Evolutionary conservation across 2,329 filamentous ascomycete genomes (phyloP).

Genomic region (Fusarium poae): DNA sequence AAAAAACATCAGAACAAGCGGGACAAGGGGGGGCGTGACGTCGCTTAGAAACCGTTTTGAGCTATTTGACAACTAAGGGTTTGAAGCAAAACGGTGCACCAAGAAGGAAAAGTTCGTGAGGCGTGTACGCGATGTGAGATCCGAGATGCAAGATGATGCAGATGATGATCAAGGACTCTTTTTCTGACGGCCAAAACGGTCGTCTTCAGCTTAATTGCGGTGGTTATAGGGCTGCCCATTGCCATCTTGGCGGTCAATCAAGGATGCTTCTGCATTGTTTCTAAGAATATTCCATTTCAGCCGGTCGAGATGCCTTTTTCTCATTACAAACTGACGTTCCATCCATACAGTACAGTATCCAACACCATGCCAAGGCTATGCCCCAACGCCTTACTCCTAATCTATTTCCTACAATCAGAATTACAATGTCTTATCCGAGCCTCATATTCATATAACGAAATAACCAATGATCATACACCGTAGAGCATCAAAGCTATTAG

Average conservation of each 20-base stretch:
- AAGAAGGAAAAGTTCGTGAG: constrained; percentile 13
- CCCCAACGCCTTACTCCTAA: constrained; percentile 44
- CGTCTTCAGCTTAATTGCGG: constrained; percentile 7
- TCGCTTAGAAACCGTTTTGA: constrained; percentile 16
- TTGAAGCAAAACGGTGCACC: constrained; percentile 21
- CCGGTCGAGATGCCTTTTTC: constrained; percentile 8
- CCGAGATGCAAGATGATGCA: constrained; percentile 28
- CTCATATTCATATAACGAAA: constrained; percentile 37
- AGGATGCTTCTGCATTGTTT: constrained; percentile 19
- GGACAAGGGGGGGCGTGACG: constrained; percentile 25
- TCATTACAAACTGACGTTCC: constrained; percentile 3
- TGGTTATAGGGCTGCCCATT: constrained; percentile 8
- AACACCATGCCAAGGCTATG: constrained; percentile 13
- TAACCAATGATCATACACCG: background rate
- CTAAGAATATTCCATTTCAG: constrained; percentile 37
- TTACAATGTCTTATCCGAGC: constrained; percentile 31
- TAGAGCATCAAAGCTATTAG: constrained; percentile 48
- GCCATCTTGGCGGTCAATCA: constrained; percentile 20
- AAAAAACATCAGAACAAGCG: constrained; percentile 27
- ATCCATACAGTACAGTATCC: constrained; percentile 3
- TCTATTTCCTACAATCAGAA: constrained; percentile 27
- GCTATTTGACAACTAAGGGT: constrained; percentile 12
- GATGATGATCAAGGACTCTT: constrained; percentile 2
- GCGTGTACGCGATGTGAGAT: constrained; percentile 1
- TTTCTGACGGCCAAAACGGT: constrained; percentile 13